These are phyloP conservation scores for Fusarium armeniacum DNA, from an alignment of 2,329 filamentous ascomycete genomes.

Conservation along the genomic window DNA sequence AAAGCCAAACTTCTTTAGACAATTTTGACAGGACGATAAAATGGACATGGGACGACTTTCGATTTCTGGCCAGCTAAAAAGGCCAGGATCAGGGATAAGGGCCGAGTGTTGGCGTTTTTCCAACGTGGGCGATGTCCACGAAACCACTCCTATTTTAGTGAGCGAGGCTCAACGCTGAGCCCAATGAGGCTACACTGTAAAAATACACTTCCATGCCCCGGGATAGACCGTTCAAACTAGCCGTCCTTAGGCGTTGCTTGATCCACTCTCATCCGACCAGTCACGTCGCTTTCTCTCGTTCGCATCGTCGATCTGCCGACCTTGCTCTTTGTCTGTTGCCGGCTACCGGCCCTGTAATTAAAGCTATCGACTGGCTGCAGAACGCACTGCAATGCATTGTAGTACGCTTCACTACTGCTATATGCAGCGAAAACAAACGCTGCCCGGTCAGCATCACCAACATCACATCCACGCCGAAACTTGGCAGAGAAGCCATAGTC, in stretches of 20 bases:
- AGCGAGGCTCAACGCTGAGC: constrained; percentile 32
- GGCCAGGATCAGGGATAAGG: constrained; percentile 34
- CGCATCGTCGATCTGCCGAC: constrained; percentile 45
- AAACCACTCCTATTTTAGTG: constrained; percentile 32
- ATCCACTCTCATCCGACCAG: constrained; percentile 23
- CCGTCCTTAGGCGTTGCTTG: constrained; percentile 30
- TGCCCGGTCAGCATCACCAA: constrained; percentile 16
- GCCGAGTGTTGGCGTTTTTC: constrained; percentile 29
- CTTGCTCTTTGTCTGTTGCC: constrained; percentile 20
- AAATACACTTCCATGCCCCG: constrained; percentile 23
- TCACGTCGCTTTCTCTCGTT: constrained; percentile 24
- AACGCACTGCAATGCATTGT: not conserved
- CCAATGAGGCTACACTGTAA: constrained; percentile 33
- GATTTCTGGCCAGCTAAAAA: constrained; percentile 25
- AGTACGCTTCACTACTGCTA: not conserved
- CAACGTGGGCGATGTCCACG: constrained; percentile 31
- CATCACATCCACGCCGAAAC: constrained; percentile 17
- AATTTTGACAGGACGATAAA: constrained; percentile 28
- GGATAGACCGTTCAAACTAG: constrained; percentile 43
- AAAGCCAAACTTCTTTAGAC: constrained; percentile 18
- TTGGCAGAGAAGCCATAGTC: constrained; percentile 5
- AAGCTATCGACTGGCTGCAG: constrained; percentile 21
- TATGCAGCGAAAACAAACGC: constrained; percentile 6
- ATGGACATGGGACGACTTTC: constrained; percentile 43
- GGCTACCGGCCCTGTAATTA: constrained; percentile 6